A percentile compares a stretch with the other conserved stretches of the same genome.
phyloP scores from a whole-genome alignment of 495 filamentous ascomycete genomes.

The Xylona heveae region DNA sequence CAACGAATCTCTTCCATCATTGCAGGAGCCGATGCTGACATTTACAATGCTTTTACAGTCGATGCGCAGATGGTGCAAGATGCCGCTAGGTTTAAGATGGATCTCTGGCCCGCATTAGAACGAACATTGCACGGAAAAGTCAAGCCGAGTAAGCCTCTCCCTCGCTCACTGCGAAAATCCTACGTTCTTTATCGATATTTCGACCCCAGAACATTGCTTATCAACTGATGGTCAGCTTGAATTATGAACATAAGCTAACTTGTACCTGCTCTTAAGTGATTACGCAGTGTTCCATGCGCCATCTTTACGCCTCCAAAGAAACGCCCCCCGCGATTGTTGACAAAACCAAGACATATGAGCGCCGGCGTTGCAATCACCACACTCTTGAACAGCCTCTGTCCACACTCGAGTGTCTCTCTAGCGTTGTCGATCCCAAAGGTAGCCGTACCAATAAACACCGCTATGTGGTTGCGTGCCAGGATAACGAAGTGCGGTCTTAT shows the following conservation, averaged over 20 bases:
- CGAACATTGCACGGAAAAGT: slow-evolving; percentile 57
- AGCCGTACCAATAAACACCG: slow-evolving; percentile 65
- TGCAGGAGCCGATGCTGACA: not conserved
- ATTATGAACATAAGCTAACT: no score
- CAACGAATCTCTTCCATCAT: not conserved
- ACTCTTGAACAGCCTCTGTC: slow-evolving; percentile 55
- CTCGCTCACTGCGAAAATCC: slow-evolving; percentile 1
- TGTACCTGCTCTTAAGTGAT: slow-evolving; percentile 10
- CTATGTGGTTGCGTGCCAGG: slow-evolving; percentile 71
- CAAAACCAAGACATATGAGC: slow-evolving; percentile 51
- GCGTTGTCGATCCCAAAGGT: slow-evolving; percentile 52
- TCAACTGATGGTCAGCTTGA: slow-evolving; percentile 14
- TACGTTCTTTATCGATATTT: slow-evolving; percentile 3
- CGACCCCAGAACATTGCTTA: slow-evolving; percentile 1
- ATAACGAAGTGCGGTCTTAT: slow-evolving; percentile 28
- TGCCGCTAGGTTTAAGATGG: slow-evolving; percentile 59
- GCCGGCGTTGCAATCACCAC: slow-evolving; percentile 77
- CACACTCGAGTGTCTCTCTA: slow-evolving; percentile 55
- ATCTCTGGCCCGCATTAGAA: slow-evolving; percentile 46
- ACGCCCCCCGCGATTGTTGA: slow-evolving; percentile 37
- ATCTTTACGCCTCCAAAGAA: slow-evolving; percentile 44
- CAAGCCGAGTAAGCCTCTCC: slow-evolving; percentile 45
- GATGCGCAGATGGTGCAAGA: slow-evolving; percentile 65
- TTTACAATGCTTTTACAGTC: slow-evolving; percentile 18
- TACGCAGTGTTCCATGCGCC: slow-evolving; percentile 31